These are phyloP conservation scores for Metschnikowia baotianmanensis DNA, from an alignment of 805 yeast genomes.

Conservation along the genomic window DNA sequence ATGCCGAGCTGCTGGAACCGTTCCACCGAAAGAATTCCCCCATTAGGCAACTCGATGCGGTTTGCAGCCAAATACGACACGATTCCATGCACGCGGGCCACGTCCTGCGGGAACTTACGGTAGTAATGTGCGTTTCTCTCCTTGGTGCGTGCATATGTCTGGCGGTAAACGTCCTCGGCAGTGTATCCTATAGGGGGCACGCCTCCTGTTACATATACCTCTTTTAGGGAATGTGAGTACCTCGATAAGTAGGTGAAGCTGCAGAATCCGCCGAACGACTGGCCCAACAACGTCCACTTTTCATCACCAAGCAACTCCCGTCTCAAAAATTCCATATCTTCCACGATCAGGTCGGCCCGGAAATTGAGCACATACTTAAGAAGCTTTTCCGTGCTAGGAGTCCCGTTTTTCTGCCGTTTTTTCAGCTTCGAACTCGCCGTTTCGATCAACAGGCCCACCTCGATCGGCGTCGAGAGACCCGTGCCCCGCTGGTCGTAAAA, in stretches of 20 bases:
- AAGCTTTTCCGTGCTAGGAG: slow-evolving; percentile 25
- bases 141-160: slow-evolving; percentile 45
- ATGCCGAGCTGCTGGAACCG: slow-evolving; percentile 55
- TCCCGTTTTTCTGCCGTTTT: background rate
- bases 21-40: slow-evolving; percentile 48
- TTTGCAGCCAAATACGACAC: slow-evolving; percentile 30
- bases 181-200: slow-evolving; percentile 49
- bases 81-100: slow-evolving; percentile 35
- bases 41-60: slow-evolving; percentile 44
- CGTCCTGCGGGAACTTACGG: slow-evolving; percentile 48
- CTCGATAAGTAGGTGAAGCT: slow-evolving; percentile 48
- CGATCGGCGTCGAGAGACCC: slow-evolving; percentile 50
- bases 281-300: slow-evolving; percentile 55
- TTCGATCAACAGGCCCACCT: slow-evolving; percentile 26
- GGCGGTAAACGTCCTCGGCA: slow-evolving; percentile 48
- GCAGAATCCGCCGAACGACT: slow-evolving; percentile 57
- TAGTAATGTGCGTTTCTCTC: slow-evolving; percentile 50
- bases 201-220: slow-evolving; percentile 54
- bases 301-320: slow-evolving; percentile 28
- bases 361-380: slow-evolving; percentile 43
- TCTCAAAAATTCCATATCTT: slow-evolving; percentile 50
- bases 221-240: slow-evolving; percentile 40
- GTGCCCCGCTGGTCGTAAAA: slow-evolving; percentile 63
- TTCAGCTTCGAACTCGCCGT: slow-evolving; percentile 1
- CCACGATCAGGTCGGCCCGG: slow-evolving; percentile 52